These are phyloP conservation scores for Glarea lozoyensis DNA, from an alignment of 495 filamentous ascomycete genomes.

Conservation along the genomic window DNA sequence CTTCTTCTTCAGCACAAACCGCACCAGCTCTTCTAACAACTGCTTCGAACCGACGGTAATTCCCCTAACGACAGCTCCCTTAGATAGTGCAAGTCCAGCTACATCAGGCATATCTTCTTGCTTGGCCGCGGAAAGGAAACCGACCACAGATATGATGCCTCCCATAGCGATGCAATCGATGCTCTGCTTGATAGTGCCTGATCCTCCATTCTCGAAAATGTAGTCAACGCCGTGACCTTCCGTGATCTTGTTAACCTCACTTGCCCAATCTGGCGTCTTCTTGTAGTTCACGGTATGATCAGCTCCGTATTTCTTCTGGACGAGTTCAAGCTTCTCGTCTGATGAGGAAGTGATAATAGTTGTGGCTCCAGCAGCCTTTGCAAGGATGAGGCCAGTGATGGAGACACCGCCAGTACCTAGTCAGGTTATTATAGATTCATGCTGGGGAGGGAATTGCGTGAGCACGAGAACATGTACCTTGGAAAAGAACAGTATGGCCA, in stretches of 20 bases:
- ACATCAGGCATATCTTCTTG: conserved; percentile 33
- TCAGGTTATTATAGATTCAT: too few relatives aligned
- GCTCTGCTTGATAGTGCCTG: conserved; percentile 49
- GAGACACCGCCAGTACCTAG: conserved; percentile 3
- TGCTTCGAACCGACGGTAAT: conserved; percentile 50
- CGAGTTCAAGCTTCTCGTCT: conserved; percentile 48
- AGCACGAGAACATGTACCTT: too few relatives aligned
- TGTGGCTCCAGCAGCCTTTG: conserved; percentile 66
- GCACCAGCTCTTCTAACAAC: conserved; percentile 50
- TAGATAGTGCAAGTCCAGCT: conserved; percentile 38
- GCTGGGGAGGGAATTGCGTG: too few relatives aligned
- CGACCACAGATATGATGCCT: conserved; percentile 58
- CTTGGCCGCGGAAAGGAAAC: conserved; percentile 44
- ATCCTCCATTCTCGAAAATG: conserved; percentile 59
- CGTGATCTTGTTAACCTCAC: conserved; percentile 54
- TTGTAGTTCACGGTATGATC: conserved; percentile 68
- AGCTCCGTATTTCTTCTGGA: conserved; percentile 58
- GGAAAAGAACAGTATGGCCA: conserved; percentile 61
- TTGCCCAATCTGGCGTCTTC: conserved; percentile 59
- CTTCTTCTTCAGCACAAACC: conserved; percentile 18
- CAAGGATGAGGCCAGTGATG: conserved; percentile 68
- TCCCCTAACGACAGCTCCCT: conserved; percentile 49
- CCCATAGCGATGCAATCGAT: conserved; percentile 53
- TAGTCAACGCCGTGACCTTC: conserved; percentile 54
- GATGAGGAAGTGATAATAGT: conserved; percentile 52